Evolutionary conservation across 768 basidiomycete genomes (phyloP), one percentile per base, ranked within the genome.

Genomic region (Termitomyces titanicus): DNA sequence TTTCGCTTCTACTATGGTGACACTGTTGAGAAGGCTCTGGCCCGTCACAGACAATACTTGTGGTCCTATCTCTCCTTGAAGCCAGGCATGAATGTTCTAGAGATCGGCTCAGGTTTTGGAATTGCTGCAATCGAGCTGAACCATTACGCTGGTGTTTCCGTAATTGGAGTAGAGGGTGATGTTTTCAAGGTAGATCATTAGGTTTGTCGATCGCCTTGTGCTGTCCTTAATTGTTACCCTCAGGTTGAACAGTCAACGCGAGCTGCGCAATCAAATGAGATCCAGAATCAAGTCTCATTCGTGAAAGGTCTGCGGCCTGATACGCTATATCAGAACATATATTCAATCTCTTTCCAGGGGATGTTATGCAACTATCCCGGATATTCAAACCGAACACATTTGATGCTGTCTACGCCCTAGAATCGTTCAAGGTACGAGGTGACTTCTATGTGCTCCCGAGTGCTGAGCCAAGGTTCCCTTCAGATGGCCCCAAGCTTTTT

Each of bases 51-150:
- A 38, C 47, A 38, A 37, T 49, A 49, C 47, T 24, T 49, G 2
- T 49, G 47, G 47, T 49, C 47, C 22, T 49, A 49, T 38, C 35
- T 49, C 13, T 49, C 47, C 17, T 22, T 49, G 13, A 49, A 49
- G 24, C 47, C 34, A 38, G 47, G 47, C 22, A 49, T 49, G 47
- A 49, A 38, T 6, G 35, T 49, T 25, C 25, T 49, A 24, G 47
- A 49, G 22, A 49, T 49, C n/a, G 47, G 47, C 37, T 38, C 37
- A 9, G 37, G 37, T n/a, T 18, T 38, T 18, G 37, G 37, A 38
- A 38, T n/a, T 38, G 37, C 37, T 38, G 37, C 37, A 18, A 38
- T 38, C n/a, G 37, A 38, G 37, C n/a, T 38, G n/a, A 38, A n/a
- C 37, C n/a, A 38, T 38, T 38, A 38, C 8, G 37, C 37, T 9